Evolutionary conservation across 2,329 filamentous ascomycete species (phyloP), one percentile per base, ranked within the genome.

Genomic region (Exophiala mesophila): DNA sequence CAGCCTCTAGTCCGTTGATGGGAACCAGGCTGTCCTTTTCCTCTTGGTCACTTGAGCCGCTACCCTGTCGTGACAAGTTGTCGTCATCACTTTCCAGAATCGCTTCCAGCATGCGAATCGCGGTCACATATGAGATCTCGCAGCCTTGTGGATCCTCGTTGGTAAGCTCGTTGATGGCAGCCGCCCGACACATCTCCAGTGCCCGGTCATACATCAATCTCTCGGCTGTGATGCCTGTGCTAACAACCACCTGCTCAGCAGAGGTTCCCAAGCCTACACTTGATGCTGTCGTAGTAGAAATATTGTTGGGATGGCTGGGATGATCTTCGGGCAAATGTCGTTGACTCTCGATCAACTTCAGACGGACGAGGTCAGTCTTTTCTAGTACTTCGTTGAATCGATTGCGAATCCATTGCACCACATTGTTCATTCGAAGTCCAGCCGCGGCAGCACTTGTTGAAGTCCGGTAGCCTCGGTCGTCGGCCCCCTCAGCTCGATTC

Each of bases 171-270:
- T 94, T 94, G 59, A 97, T 92, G 5, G 92, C 92, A 5, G 92
- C 90, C 3, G 86, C 81, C 39, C 88, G 81, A 62, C 88, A 96
- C 92, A 98, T 97, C 63, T 98, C 92, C 16, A 97, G 71, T 0
- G 92, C 92, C 34, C 92, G 85, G 56, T 98, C 92, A 61, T 96
- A 98, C 88, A 98, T 96, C 33, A 98, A 72, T 66, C 89, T 95
- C 68, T 97, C 92, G 0, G 92, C 92, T 16, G 88, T 96, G 42
- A 96, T 82, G 1, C 90, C 92, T 2, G 86, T 80, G 10, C 86
- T 94, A 18, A 98, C 74, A 35, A 85, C 78, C 18, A 96, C 88
- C 39, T 86, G 83, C 47, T 92, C 87, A 2, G 79, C 76, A 12
- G 83, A 82, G 3, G 79, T 76, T n/a, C 74, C 76, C 42, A 80